phyloP scores from a whole-genome alignment of 2,329 filamentous ascomycete genomes.

The Dactylella cylindrospora region DNA sequence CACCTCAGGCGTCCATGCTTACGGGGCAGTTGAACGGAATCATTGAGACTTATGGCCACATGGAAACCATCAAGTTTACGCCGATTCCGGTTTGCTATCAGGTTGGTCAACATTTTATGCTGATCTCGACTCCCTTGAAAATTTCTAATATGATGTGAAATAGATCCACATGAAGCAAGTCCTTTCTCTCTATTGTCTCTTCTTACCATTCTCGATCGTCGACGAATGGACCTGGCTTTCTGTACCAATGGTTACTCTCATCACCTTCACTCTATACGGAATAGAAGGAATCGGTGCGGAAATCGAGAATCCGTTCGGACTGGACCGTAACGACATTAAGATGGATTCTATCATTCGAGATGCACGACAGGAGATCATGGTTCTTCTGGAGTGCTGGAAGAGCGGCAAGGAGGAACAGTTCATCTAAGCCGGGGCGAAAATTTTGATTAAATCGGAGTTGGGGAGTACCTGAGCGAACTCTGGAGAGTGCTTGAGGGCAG shows the following conservation, averaged over 20 bases:
- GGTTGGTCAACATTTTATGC: constrained; percentile 16
- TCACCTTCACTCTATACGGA: constrained; percentile 64
- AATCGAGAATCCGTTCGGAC: constrained; percentile 67
- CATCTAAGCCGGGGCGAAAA: constrained; percentile 5
- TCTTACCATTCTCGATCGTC: constrained; percentile 66
- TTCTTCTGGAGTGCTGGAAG: constrained; percentile 62
- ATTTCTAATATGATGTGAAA: neutral
- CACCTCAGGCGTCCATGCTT: constrained; percentile 62
- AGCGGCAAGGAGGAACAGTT: constrained; percentile 48
- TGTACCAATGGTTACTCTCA: constrained; percentile 61
- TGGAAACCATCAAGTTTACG: constrained; percentile 66
- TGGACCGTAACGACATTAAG: constrained; percentile 67
- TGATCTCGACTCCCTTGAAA: neutral
- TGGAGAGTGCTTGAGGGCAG: too few relatives aligned
- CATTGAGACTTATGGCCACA: constrained; percentile 62
- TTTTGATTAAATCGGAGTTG: too few relatives aligned
- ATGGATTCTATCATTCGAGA: constrained; percentile 67
- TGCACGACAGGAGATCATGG: constrained; percentile 60
- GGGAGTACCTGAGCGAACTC: too few relatives aligned
- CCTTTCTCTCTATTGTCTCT: constrained; percentile 62
- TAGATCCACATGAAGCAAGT: constrained; percentile 67
- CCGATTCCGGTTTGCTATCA: constrained; percentile 65
- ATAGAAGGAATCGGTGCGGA: constrained; percentile 60
- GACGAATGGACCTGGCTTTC: constrained; percentile 65
- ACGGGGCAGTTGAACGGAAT: constrained; percentile 62